Conservation (phyloP, 192 early-diverging fungal genomes). For the Backusella tarrabulga region DNA sequence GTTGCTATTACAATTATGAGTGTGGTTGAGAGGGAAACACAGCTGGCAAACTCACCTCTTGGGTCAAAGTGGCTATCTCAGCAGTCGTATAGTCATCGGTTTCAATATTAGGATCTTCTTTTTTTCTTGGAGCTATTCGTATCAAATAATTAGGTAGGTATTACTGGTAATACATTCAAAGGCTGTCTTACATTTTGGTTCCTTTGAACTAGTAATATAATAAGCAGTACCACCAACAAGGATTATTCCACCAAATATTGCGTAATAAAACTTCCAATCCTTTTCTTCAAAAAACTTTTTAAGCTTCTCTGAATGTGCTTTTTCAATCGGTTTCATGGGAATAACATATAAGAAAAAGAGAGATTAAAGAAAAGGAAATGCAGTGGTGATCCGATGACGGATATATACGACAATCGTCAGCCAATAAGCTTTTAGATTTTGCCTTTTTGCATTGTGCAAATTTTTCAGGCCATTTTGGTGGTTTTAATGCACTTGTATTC, state of each 20-base stretch:
- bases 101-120: not conserved
- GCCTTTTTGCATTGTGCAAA: no score
- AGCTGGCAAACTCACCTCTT: conserved; percentile 23
- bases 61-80: conserved; percentile 47
- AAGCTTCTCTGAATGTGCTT: conserved; percentile 23
- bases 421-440: not conserved
- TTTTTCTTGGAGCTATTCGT: not conserved
- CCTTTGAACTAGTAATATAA: conserved; percentile 42
- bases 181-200: not conserved
- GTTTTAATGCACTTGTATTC: no score
- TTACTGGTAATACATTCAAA: not conserved
- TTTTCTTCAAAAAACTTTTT: conserved; percentile 56
- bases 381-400: not conserved
- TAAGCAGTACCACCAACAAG: conserved; percentile 63
- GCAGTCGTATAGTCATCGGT: not conserved
- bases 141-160: not conserved
- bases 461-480: no score
- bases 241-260: conserved; percentile 55
- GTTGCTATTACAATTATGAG: conserved; percentile 37
- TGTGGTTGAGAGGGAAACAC: not conserved
- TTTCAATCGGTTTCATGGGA: not conserved
- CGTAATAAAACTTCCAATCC: conserved; percentile 73
- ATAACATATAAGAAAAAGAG: not conserved
- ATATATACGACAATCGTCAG: not conserved
- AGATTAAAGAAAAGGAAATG: not conserved